Base-by-base conservation (phyloP, 768 basidiomycete species). In the Pleurotus cornucopiae region DNA sequence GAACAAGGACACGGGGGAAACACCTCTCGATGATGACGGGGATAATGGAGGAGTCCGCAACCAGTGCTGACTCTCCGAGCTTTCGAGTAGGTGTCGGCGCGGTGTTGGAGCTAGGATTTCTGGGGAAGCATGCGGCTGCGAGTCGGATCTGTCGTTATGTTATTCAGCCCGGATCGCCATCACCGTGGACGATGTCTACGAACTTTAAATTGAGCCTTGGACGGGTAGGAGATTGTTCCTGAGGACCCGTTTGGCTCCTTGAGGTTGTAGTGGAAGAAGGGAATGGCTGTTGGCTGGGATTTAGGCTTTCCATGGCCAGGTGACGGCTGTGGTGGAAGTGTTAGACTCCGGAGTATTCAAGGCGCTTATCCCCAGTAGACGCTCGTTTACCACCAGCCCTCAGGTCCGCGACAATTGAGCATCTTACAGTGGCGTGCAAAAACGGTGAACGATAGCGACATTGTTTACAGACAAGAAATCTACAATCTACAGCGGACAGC, bases 41-140 rank as follows among this genome's bases (percentile, higher is more conserved):
- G 76, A 84, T 53, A 67, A 68, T 12, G 73, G 75, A 26, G 72
- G 76, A 4, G 68, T 76, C 34, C 75, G 76, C 12, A 88, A 76
- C 87, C 86, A 87, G 46, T 80, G 77, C 52, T 79, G 78, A 57
- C 80, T 82, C 43, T 83, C 80, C 9, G 77, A 74, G 41, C 74
- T 76, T 55, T 88, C 85, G 6, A 89, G 71, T 54, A 84, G 73
- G 63, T 88, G 84, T 55, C 84, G 75, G 9, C 80, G 82, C n/a
- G 87, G 87, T 21, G 82, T 76, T 1, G 87, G 86, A 0, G 88
- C 77, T 44, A 84, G 68, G 38, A 88, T 86, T 59, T 82, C 38
- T 1, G 51, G 38, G 3, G 48, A 21, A 5, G 23, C 14, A 34
- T 34, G 30, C 7, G 30, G 9, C 9, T 34, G 30, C 30, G 30